Evolutionary conservation across 169 alveolate species (phyloP).

Genomic region (Babesia sp.): DNA sequence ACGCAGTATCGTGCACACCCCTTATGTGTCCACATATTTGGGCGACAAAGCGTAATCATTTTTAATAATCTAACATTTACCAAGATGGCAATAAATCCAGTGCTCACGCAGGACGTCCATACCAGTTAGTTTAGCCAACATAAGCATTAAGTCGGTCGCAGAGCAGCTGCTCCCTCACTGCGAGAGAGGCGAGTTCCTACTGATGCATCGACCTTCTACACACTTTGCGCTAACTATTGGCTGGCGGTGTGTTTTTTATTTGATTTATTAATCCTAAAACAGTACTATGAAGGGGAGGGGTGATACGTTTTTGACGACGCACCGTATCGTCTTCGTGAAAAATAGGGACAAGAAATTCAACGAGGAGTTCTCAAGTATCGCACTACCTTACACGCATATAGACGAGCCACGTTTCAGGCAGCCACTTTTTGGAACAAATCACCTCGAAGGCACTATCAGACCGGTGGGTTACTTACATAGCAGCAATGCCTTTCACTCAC

Average conservation of each 20-base stretch:
- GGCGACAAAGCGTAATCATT: too few species aligned
- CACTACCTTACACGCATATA: constrained; percentile 51
- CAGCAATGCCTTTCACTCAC: background rate
- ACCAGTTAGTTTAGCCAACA: constrained; percentile 19
- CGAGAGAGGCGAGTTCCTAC: constrained; percentile 30
- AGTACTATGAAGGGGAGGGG: constrained; percentile 58
- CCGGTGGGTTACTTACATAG: constrained; percentile 35
- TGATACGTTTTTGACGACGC: constrained; percentile 47
- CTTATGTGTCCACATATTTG: too few species aligned
- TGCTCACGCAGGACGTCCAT: constrained; percentile 55
- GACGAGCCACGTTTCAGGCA: constrained; percentile 61
- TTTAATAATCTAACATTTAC: background rate
- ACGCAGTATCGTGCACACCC: too few species aligned
- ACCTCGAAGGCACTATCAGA: constrained; percentile 39
- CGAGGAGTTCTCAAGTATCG: constrained; percentile 44
- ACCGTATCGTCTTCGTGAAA: constrained; percentile 60
- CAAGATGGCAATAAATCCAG: constrained; percentile 65
- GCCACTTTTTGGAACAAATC: constrained; percentile 48
- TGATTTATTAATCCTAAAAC: background rate
- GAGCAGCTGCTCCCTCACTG: constrained; percentile 55
- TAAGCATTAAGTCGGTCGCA: background rate
- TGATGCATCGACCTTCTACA: constrained; percentile 31
- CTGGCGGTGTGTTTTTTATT: constrained; percentile 12
- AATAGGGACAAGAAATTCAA: constrained; percentile 38
- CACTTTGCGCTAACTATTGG: background rate